phyloP scores from a whole-genome alignment of 2,329 filamentous ascomycete species.

The Venturia pyrina region DNA sequence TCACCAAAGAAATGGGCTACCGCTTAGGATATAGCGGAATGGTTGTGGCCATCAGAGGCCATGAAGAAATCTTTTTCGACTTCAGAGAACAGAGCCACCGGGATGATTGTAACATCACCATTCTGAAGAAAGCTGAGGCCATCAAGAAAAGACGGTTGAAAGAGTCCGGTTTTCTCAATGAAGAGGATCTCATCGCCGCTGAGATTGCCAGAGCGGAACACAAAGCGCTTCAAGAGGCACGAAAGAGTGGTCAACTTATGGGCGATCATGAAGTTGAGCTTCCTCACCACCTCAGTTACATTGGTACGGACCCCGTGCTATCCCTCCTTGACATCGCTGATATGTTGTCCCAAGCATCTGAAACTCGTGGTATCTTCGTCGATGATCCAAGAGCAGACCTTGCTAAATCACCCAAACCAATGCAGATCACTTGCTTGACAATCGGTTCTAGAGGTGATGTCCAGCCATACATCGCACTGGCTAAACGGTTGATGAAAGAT shows the following conservation, averaged over 20 bases:
- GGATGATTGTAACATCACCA: slow-evolving; percentile 78
- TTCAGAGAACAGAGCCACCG: slow-evolving; percentile 68
- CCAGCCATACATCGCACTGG: slow-evolving; percentile 93
- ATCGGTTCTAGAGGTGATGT: slow-evolving; percentile 95
- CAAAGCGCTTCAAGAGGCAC: slow-evolving; percentile 66
- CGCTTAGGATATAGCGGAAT: slow-evolving; percentile 83
- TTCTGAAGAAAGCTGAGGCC: slow-evolving; percentile 64
- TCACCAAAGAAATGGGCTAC: slow-evolving; percentile 80
- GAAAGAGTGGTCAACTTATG: slow-evolving; percentile 36
- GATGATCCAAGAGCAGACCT: slow-evolving; percentile 84
- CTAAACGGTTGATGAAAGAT: slow-evolving; percentile 79
- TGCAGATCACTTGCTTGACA: slow-evolving; percentile 85
- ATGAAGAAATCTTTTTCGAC: slow-evolving; percentile 95
- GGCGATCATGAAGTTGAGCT: slow-evolving; percentile 25
- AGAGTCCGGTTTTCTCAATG: slow-evolving; percentile 57
- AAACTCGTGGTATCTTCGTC: slow-evolving; percentile 59
- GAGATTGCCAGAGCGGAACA: slow-evolving; percentile 72
- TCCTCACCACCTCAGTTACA: slow-evolving; percentile 18
- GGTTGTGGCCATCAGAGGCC: slow-evolving; percentile 83
- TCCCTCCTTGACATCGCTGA: slow-evolving; percentile 6
- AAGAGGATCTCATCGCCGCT: slow-evolving; percentile 60
- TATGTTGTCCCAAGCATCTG: slow-evolving; percentile 1
- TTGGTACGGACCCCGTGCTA: slow-evolving; percentile 8
- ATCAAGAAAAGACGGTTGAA: slow-evolving; percentile 50
- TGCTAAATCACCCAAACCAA: slow-evolving; percentile 67